A percentile compares a stretch with the other conserved stretches of the same genome.
phyloP scores from a whole-genome alignment of 768 basidiomycete species.

The Agrocybe pediades region DNA sequence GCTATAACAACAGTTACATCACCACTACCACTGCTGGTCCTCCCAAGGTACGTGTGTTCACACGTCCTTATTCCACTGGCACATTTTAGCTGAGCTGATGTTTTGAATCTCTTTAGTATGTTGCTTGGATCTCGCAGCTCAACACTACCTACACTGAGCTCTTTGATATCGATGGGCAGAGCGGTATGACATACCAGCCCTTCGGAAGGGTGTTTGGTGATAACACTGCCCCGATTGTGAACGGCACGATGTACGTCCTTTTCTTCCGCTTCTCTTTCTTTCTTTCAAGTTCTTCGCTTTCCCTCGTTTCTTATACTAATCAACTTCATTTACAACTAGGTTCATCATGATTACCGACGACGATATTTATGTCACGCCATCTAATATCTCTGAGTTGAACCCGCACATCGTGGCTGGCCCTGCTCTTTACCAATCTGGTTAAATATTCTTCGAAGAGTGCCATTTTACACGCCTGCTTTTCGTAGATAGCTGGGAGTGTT shows the following conservation, averaged over 20 bases:
- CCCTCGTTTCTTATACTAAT: too few species aligned
- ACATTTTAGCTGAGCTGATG: neutral
- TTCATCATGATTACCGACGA: conserved; percentile 54
- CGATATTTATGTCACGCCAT: conserved; percentile 56
- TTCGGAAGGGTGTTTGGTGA: conserved; percentile 45
- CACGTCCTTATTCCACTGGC: neutral
- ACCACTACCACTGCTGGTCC: conserved; percentile 48
- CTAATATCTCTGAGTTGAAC: conserved; percentile 55
- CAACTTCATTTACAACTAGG: too few species aligned
- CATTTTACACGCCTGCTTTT: neutral
- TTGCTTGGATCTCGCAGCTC: conserved; percentile 61
- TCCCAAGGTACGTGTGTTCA: conserved; percentile 32
- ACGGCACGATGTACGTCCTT: conserved; percentile 47
- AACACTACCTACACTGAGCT: conserved; percentile 62
- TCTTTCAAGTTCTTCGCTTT: neutral
- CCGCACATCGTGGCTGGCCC: conserved; percentile 58
- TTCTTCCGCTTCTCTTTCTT: neutral
- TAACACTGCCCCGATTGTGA: conserved; percentile 41
- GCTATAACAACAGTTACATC: conserved; percentile 51
- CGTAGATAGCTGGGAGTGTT: neutral
- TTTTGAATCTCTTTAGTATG: conserved; percentile 32
- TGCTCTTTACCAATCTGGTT: conserved; percentile 49
- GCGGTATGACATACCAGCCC: conserved; percentile 52
- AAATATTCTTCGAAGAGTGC: conserved; percentile 13
- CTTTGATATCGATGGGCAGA: conserved; percentile 38